Conservation (phyloP, 2,329 filamentous ascomycete genomes). For the Colletotrichum karsti region DNA sequence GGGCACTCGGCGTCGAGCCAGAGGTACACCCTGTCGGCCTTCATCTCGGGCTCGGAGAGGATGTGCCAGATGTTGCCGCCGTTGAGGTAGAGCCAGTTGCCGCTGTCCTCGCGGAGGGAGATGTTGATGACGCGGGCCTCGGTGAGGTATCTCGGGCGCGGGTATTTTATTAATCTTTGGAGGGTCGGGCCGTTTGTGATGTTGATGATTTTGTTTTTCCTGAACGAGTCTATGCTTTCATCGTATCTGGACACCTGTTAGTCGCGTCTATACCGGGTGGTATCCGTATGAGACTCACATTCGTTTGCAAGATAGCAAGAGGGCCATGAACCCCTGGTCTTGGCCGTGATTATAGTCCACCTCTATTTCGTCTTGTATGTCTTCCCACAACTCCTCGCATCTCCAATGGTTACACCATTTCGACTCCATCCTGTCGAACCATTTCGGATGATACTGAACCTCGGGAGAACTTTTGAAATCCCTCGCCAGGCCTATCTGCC, state of each 20-base stretch:
- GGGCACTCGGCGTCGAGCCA: constrained; percentile 31
- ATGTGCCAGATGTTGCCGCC: constrained; percentile 12
- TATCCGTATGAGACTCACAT: constrained; percentile 2
- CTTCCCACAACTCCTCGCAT: constrained; percentile 25
- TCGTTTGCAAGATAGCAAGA: constrained; percentile 26
- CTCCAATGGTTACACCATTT: constrained; percentile 32
- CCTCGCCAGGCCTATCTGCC: constrained; percentile 13
- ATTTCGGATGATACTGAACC: constrained; percentile 21
- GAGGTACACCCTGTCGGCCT: constrained; percentile 3
- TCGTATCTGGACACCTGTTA: constrained; percentile 2
- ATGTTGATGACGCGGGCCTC: constrained; percentile 19
- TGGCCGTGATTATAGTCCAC: background rate
- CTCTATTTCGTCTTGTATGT: background rate
- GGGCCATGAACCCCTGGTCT: constrained; percentile 9
- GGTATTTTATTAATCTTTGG: constrained; percentile 10
- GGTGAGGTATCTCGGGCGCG: background rate
- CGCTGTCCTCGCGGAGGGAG: constrained; percentile 25
- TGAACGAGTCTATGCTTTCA: constrained; percentile 13
- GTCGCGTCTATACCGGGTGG: background rate
- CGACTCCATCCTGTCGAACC: constrained; percentile 27
- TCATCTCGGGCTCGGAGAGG: background rate
- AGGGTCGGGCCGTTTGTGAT: constrained; percentile 25
- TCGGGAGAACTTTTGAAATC: background rate
- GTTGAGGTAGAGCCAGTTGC: constrained; percentile 28
- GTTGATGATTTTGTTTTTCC: constrained; percentile 16